These are phyloP conservation scores for Penicillium sp. DNA, from an alignment of 2,329 filamentous ascomycete genomes.

Conservation along the genomic window DNA sequence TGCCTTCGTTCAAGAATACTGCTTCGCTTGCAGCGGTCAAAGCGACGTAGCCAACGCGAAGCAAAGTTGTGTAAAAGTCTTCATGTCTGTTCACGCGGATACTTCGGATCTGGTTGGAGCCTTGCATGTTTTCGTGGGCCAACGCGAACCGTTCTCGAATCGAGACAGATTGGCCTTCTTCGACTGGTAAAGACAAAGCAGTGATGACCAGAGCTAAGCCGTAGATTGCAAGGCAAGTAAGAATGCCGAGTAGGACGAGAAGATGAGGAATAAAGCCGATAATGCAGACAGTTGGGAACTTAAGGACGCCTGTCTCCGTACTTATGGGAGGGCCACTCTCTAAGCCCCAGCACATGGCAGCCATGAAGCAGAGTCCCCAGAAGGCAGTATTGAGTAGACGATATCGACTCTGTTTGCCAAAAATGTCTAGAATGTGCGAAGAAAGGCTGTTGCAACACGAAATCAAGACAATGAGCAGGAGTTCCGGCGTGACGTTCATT, in stretches of 20 bases:
- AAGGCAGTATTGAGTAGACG: constrained; percentile 86
- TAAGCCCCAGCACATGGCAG: constrained; percentile 79
- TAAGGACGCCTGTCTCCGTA: constrained; percentile 67
- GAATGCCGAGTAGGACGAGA: constrained; percentile 80
- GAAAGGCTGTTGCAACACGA: constrained; percentile 87
- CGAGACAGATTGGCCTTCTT: constrained; percentile 52
- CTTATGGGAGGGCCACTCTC: constrained; percentile 54
- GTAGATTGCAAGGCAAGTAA: constrained; percentile 79
- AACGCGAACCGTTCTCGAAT: constrained; percentile 67
- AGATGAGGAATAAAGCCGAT: constrained; percentile 94
- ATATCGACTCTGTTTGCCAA: constrained; percentile 77
- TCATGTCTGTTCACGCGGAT: constrained; percentile 83
- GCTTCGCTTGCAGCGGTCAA: constrained; percentile 94
- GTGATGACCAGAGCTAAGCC: constrained; percentile 76
- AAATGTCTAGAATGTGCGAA: constrained; percentile 80
- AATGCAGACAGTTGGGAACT: constrained; percentile 93
- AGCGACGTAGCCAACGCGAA: constrained; percentile 84
- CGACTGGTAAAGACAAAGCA: constrained; percentile 67
- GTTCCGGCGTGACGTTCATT: constrained; percentile 87
- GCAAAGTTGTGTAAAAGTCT: constrained; percentile 91
- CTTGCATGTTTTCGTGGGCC: constrained; percentile 89
- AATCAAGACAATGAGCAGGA: constrained; percentile 84
- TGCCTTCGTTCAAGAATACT: constrained; percentile 92
- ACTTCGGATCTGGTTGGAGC: constrained; percentile 81
- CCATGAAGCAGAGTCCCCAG: constrained; percentile 91